Evolutionary conservation across 2,329 filamentous ascomycete species (phyloP), one percentile per base, ranked within the genome.

Genomic region (Hortaea sp.): DNA sequence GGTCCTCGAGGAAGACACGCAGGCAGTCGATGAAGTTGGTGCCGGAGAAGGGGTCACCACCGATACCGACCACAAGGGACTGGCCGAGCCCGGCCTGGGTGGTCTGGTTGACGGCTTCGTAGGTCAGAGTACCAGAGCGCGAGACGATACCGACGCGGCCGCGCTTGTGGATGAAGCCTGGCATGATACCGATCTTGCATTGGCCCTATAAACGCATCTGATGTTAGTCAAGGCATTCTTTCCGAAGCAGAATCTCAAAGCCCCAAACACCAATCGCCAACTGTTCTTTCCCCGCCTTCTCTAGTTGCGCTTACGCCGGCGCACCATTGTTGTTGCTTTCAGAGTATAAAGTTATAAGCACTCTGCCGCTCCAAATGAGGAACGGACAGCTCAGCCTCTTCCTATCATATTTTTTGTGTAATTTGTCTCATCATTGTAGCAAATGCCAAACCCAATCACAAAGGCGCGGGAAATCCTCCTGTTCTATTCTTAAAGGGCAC

Each of bases 101-200:
- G 64, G 92, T 98, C 76, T 98, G 92, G 80, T 97, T 97, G 73
- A 98, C 92, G 66, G 92, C 92, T 77, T 98, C 92, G 77, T 98
- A 98, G 65, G 92, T 98, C 55, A 98, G 82, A 59, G 92, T 98
- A 64, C 92, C 92, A 65, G 92, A 97, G 63, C 92, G 86, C 61
- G 89, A 95, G 71, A 98, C 92, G 69, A 98, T 97, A 66, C 92
- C 92, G 66, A 98, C 89, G 69, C 92, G 89, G 62, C 92, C 92
- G 71, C 89, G 88, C 81, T 97, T 97, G 82, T 98, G 92, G 75
- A 98, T 97, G 79, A 97, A 95, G 63, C 92, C 92, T 56, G 92
- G 88, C 92, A 98, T 97, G 75, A 98, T 98, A 67, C 92, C 92
- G 66, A 98, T 97, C 78, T 98, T 98, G 82, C 92, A 98, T 81